phyloP scores from a whole-genome alignment of 768 basidiomycete genomes.

The Mycena chlorophos region DNA sequence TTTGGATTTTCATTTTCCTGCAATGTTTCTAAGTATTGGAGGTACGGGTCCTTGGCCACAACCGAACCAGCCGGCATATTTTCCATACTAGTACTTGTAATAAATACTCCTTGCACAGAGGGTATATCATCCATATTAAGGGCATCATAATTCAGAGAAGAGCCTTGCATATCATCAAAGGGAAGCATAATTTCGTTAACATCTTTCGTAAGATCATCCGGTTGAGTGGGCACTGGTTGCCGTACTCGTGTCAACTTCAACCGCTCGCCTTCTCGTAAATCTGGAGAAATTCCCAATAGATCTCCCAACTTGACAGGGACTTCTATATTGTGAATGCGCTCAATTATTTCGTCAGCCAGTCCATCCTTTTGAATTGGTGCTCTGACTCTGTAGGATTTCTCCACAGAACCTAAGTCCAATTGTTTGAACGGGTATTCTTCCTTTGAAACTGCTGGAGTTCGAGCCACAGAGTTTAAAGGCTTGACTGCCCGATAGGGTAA shows the following conservation, averaged over 20 bases:
- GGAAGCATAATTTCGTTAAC: neutral
- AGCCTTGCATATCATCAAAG: neutral
- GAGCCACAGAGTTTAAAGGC: neutral
- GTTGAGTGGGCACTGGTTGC: neutral
- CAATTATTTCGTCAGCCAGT: neutral
- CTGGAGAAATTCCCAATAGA: neutral
- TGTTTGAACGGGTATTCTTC: neutral
- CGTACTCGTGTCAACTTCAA: neutral
- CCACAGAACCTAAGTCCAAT: neutral
- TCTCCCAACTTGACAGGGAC: neutral
- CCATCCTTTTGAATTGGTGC: neutral
- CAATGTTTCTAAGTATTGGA: neutral
- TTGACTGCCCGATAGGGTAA: neutral
- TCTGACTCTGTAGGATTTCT: neutral
- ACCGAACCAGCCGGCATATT: neutral
- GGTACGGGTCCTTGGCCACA: neutral
- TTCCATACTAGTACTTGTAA: neutral
- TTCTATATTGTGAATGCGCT: neutral
- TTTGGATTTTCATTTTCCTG: neutral
- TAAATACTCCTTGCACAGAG: neutral
- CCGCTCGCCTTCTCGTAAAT: neutral
- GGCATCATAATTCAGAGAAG: neutral
- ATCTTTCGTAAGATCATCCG: neutral
- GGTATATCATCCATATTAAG: neutral
- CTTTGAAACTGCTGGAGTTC: neutral